phyloP scores from a whole-genome alignment of 2,329 filamentous ascomycete genomes.

The Fusarium robinianum region DNA sequence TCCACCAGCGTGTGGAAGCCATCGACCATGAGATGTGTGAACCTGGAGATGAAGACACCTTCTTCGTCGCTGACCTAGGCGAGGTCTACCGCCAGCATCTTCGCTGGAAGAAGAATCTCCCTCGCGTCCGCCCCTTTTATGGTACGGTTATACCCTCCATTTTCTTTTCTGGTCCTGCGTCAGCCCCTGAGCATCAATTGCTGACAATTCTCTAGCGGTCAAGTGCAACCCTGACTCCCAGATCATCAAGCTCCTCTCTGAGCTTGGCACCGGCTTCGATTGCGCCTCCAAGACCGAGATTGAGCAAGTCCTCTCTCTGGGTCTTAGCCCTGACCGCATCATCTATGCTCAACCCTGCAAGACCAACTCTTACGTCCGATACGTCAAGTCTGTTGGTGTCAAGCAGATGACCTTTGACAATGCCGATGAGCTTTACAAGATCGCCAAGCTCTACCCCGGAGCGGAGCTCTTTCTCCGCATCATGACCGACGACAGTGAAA shows the following conservation, averaged over 20 bases:
- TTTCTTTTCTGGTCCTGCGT: neutral
- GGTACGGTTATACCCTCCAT: conserved; percentile 56
- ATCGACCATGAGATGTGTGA: conserved; percentile 89
- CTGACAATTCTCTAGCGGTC: conserved; percentile 66
- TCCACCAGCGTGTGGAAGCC: conserved; percentile 81
- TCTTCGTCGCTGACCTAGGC: conserved; percentile 97
- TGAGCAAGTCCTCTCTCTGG: conserved; percentile 83
- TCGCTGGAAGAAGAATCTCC: conserved; percentile 94
- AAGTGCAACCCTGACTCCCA: conserved; percentile 97
- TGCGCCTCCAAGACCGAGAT: conserved; percentile 98
- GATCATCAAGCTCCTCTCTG: conserved; percentile 84
- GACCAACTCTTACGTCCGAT: conserved; percentile 96
- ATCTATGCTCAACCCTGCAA: conserved; percentile 99
- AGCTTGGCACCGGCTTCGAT: conserved; percentile 92
- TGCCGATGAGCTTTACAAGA: conserved; percentile 96
- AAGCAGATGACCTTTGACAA: conserved; percentile 99
- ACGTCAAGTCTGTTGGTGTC: conserved; percentile 81
- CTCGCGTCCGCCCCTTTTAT: conserved; percentile 94
- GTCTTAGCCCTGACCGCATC: conserved; percentile 85
- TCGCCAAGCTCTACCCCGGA: conserved; percentile 85
- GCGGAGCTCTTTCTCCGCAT: conserved; percentile 95
- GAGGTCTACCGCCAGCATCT: conserved; percentile 98
- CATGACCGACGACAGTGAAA: conserved; percentile 92
- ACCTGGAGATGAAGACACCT: conserved; percentile 93
- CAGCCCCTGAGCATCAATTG: neutral